Percentiles rank a stretch among this genome's conserved stretches.
These are phyloP conservation scores for Saprolegnia diclina DNA, from an alignment of 352 stramenopile genomes.

Conservation along the genomic window DNA sequence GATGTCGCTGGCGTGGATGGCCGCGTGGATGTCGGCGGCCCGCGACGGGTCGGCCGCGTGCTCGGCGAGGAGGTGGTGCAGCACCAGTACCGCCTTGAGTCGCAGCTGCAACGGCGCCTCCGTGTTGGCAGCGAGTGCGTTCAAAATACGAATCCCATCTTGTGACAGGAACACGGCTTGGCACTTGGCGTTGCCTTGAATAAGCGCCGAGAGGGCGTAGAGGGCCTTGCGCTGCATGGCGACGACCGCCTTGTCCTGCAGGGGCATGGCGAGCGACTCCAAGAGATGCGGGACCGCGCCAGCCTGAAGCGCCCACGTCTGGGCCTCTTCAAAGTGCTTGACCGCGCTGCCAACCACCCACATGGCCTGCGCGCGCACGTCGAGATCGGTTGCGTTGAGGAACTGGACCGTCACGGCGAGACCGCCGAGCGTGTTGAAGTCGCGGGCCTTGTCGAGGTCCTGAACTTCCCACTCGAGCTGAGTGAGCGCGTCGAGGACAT, in stretches of 20 bases:
- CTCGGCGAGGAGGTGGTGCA: slow-evolving; percentile 64
- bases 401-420: slow-evolving; percentile 64
- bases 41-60: neutral
- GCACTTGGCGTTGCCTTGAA: slow-evolving; percentile 58
- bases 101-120: slow-evolving; percentile 44
- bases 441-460: slow-evolving; percentile 81
- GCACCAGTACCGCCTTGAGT: slow-evolving; percentile 68
- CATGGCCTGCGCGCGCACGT: slow-evolving; percentile 48
- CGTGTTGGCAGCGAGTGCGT: slow-evolving; percentile 37
- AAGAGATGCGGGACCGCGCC: slow-evolving; percentile 66
- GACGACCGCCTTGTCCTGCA: slow-evolving; percentile 31
- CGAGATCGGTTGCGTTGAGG: slow-evolving; percentile 62
- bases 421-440: slow-evolving; percentile 83
- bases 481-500: slow-evolving; percentile 45
- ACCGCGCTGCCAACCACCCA: slow-evolving; percentile 72
- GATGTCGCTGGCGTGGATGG: slow-evolving; percentile 36
- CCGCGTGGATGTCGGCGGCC: slow-evolving; percentile 33
- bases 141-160: slow-evolving; percentile 38
- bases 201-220: slow-evolving; percentile 68
- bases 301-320: slow-evolving; percentile 73
- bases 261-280: slow-evolving; percentile 34
- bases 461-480: slow-evolving; percentile 83
- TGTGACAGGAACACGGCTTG: slow-evolving; percentile 57
- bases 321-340: slow-evolving; percentile 80
- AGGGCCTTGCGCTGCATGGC: slow-evolving; percentile 81